phyloP scores from a whole-genome alignment of 2,329 filamentous ascomycete species.

The Exophiala sp. region DNA sequence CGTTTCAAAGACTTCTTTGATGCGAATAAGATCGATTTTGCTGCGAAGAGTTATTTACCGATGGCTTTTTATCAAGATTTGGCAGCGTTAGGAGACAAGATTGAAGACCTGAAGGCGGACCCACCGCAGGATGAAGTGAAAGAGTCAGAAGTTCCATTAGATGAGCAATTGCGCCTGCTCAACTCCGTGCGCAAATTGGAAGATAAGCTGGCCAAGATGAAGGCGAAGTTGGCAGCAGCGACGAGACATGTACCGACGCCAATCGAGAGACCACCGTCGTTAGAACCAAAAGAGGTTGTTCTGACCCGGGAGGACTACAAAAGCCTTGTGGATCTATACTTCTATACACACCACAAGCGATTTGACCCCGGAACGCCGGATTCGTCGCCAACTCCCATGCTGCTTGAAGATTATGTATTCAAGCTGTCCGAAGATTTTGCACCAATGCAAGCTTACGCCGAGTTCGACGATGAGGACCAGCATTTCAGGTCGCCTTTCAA shows the following conservation, averaged over 20 bases:
- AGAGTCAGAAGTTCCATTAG: constrained; percentile 5
- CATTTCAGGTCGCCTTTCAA: constrained; percentile 28
- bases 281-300: constrained; percentile 19
- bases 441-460: constrained; percentile 18
- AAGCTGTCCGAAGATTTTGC: constrained; percentile 28
- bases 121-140: constrained; percentile 39
- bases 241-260: background rate
- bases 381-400: constrained; percentile 25
- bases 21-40: constrained; percentile 21
- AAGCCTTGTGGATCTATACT: constrained; percentile 48
- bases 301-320: constrained; percentile 44
- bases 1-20: constrained; percentile 19
- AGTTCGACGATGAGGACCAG: constrained; percentile 22
- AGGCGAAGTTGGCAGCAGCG: constrained; percentile 15
- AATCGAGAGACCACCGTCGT: background rate
- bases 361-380: constrained; percentile 28
- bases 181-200: constrained; percentile 27
- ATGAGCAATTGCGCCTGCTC: constrained; percentile 24
- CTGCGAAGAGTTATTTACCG: constrained; percentile 20
- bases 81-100: constrained; percentile 15
- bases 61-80: constrained; percentile 25
- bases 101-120: constrained; percentile 22
- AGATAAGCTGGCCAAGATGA: constrained; percentile 26
- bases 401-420: constrained; percentile 28
- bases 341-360: constrained; percentile 33